phyloP scores from a whole-genome alignment of 2,329 filamentous ascomycete genomes.

The Ophiostoma sp. region DNA sequence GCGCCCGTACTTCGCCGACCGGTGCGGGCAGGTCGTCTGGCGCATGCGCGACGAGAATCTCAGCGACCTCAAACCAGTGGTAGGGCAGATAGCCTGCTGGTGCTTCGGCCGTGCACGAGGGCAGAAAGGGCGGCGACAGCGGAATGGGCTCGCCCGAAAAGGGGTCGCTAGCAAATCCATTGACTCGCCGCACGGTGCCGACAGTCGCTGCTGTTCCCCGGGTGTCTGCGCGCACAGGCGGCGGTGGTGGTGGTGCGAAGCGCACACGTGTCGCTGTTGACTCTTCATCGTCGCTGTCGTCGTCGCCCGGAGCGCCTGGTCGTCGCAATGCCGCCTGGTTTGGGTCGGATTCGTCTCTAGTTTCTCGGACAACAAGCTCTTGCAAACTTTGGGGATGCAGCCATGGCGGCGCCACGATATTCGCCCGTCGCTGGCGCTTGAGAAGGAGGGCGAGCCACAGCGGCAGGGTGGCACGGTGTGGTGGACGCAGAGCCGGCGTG shows the following conservation, averaged over 20 bases:
- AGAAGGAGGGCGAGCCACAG: conserved; percentile 94
- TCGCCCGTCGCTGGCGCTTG: conserved; percentile 88
- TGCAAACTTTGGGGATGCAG: conserved; percentile 70
- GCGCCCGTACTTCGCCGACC: conserved; percentile 65
- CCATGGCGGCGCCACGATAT: conserved; percentile 89
- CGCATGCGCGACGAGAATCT: conserved; percentile 79
- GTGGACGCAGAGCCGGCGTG: conserved; percentile 71
- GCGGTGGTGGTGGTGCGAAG: conserved; percentile 72
- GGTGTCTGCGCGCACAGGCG: conserved; percentile 49
- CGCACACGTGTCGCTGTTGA: conserved; percentile 49
- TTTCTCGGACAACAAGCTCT: conserved; percentile 76
- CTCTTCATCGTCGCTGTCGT: conserved; percentile 13
- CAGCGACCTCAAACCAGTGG: conserved; percentile 89
- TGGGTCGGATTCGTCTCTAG: conserved; percentile 43
- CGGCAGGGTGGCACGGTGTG: conserved; percentile 71
- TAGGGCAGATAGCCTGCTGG: conserved; percentile 73
- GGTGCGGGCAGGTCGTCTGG: conserved; percentile 69
- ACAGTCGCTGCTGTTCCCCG: conserved; percentile 29
- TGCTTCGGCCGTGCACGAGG: conserved; percentile 64
- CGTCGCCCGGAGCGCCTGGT: neutral
- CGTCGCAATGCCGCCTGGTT: neutral
- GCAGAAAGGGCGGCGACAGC: conserved; percentile 70
- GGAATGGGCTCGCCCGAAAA: conserved; percentile 28
- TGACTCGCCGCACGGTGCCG: conserved; percentile 29
- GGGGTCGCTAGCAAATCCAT: conserved; percentile 14